These are phyloP conservation scores for Backusella sp. DNA, from an alignment of 192 early-diverging fungal genomes.

Conservation along the genomic window DNA sequence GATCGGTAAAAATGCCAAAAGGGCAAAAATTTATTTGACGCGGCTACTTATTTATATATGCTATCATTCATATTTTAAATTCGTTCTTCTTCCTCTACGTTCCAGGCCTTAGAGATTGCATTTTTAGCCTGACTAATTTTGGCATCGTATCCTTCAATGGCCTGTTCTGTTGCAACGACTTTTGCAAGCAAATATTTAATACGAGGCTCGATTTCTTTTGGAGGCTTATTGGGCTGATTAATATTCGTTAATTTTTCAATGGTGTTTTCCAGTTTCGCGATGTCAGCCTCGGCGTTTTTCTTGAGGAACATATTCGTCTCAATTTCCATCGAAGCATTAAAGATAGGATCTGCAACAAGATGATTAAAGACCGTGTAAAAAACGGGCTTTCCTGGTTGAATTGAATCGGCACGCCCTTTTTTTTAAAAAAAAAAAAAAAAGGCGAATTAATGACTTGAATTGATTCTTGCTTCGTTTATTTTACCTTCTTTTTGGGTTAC, in stretches of 20 bases:
- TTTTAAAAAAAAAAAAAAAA: no score
- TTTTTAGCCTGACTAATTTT: constrained; percentile 24
- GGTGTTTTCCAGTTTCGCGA: constrained; percentile 64
- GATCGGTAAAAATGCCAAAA: constrained; percentile 2
- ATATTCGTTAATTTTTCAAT: constrained; percentile 51
- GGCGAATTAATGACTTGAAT: neutral
- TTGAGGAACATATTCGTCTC: constrained; percentile 61
- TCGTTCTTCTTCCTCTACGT: constrained; percentile 1
- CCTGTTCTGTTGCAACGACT: constrained; percentile 10
- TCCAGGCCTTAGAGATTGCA: constrained; percentile 23
- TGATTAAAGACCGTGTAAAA: constrained; percentile 75
- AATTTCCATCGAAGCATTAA: constrained; percentile 80
- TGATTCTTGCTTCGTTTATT: neutral
- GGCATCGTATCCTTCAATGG: constrained; percentile 27
- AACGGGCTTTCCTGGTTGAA: constrained; percentile 83
- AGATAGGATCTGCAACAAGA: constrained; percentile 68
- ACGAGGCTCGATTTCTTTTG: constrained; percentile 46
- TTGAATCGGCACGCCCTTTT: constrained; percentile 74
- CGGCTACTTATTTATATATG: neutral
- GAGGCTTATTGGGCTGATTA: constrained; percentile 51
- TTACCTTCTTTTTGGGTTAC: constrained; percentile 74
- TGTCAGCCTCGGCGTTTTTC: constrained; percentile 53
- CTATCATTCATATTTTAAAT: neutral
- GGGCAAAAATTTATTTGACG: neutral
- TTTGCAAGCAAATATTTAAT: constrained; percentile 27